Evolutionary conservation across 768 basidiomycete species (phyloP).

Genomic region (Ramaria rubella): DNA sequence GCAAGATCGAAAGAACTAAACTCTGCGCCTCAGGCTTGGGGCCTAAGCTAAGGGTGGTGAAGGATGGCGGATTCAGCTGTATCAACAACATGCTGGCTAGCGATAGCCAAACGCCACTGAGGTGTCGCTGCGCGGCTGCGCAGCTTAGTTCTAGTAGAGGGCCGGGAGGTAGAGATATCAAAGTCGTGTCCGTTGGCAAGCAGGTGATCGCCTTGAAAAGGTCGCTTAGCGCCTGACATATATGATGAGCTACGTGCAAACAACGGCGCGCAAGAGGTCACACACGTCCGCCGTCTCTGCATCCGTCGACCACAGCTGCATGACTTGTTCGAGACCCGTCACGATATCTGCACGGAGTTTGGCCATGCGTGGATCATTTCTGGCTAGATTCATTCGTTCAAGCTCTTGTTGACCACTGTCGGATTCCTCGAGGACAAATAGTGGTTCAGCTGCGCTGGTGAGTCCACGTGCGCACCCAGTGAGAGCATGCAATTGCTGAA

Average conservation of each 20-base stretch:
- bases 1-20: conserved; percentile 49
- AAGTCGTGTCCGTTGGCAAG: conserved; percentile 65
- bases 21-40: conserved; percentile 50
- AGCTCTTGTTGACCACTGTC: conserved; percentile 45
- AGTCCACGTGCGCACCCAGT: conserved; percentile 85
- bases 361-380: conserved; percentile 57
- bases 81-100: conserved; percentile 73
- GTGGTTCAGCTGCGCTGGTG: conserved; percentile 65
- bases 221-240: conserved; percentile 63
- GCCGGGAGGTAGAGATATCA: conserved; percentile 74
- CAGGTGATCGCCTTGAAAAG: conserved; percentile 82
- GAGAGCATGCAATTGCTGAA: conserved; percentile 72
- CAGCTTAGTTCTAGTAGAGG: conserved; percentile 80
- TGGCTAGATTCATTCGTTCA: conserved; percentile 49
- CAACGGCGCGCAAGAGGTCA: conserved; percentile 15
- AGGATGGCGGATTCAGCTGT: conserved; percentile 70
- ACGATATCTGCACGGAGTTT: conserved; percentile 65
- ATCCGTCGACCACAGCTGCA: conserved; percentile 77
- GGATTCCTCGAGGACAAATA: conserved; percentile 54
- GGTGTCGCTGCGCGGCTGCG: conserved; percentile 58
- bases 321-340: conserved; percentile 47
- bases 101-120: conserved; percentile 72
- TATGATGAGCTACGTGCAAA: background rate
- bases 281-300: conserved; percentile 70
- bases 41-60: conserved; percentile 43